A percentile compares a stretch with the other conserved stretches of the same genome.
These are phyloP conservation scores for Berberis vulgaris DNA, from an alignment of 164 flowering plant genomes.

Conservation along the genomic window DNA sequence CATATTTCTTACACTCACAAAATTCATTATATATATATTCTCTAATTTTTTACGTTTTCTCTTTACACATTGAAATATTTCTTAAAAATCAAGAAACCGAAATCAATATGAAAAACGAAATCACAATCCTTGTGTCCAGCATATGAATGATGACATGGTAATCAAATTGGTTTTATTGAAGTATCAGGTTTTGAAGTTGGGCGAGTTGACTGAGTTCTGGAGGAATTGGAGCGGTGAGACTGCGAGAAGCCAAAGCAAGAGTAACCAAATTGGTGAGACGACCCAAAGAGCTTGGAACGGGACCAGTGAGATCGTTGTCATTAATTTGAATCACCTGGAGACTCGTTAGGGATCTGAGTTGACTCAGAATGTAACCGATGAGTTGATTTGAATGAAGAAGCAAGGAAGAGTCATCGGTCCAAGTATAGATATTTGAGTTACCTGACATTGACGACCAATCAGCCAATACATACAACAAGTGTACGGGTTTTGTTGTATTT, in stretches of 20 bases:
- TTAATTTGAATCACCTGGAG: slow-evolving; percentile 71
- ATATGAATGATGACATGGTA: too few species aligned
- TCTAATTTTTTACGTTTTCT: too few species aligned
- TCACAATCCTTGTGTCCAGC: too few species aligned
- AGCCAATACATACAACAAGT: slow-evolving; percentile 43
- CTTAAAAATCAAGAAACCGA: too few species aligned
- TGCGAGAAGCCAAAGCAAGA: slow-evolving; percentile 77
- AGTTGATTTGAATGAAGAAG: slow-evolving; percentile 79
- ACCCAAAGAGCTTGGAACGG: slow-evolving; percentile 66
- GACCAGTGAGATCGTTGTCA: slow-evolving; percentile 66
- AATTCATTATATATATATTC: too few species aligned
- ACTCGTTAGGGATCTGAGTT: slow-evolving; percentile 44
- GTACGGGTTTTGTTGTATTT: too few species aligned
- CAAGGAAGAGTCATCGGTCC: slow-evolving; percentile 65
- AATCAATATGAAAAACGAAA: too few species aligned
- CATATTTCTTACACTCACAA: too few species aligned
- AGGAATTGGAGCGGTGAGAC: slow-evolving; percentile 63
- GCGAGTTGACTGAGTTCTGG: slow-evolving; percentile 48
- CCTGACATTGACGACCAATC: slow-evolving; percentile 37
- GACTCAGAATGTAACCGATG: slow-evolving; percentile 59
- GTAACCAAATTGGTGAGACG: slow-evolving; percentile 39
- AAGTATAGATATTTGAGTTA: slow-evolving; percentile 48
- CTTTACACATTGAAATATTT: too few species aligned
- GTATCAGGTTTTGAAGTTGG: slow-evolving; percentile 35
- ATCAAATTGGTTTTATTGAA: slow-evolving; percentile 53